Conservation (phyloP, 2,329 filamentous ascomycete genomes). For the Pseudogymnoascus sp. region DNA sequence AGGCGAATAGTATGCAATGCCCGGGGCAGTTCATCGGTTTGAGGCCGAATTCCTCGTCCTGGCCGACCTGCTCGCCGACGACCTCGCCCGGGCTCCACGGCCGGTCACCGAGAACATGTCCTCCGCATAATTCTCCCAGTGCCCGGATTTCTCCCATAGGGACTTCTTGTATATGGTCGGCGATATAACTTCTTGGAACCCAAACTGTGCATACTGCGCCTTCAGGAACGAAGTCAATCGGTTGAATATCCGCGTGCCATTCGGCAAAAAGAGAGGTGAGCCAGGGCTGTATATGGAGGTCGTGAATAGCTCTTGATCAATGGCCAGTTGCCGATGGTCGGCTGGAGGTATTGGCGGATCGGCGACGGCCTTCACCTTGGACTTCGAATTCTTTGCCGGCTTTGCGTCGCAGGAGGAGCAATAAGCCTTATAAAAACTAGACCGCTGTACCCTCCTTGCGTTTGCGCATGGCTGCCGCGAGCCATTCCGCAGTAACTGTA, state of each 20-base stretch:
- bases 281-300: conserved; percentile 76
- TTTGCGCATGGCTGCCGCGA: conserved; percentile 7
- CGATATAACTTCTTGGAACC: conserved; percentile 82
- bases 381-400: conserved; percentile 3
- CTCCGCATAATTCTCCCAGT: conserved; percentile 83
- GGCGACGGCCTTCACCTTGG: conserved; percentile 13
- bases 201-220: conserved; percentile 76
- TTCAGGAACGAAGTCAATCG: conserved; percentile 75
- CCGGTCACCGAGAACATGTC: conserved; percentile 83
- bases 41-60: conserved; percentile 68
- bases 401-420: conserved; percentile 26
- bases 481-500: conserved; percentile 19
- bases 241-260: conserved; percentile 77
- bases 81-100: no score
- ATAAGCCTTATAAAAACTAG: conserved; percentile 22
- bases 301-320: conserved; percentile 70
- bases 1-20: conserved; percentile 77
- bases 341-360: conserved; percentile 22
- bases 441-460: neutral
- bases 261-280: conserved; percentile 76
- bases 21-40: conserved; percentile 94
- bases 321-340: conserved; percentile 55
- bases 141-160: conserved; percentile 78
- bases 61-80: conserved; percentile 43
- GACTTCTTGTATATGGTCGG: conserved; percentile 87